Evolutionary conservation across 2,329 filamentous ascomycete genomes (phyloP), one percentile per base, ranked within the genome.

Genomic region (Cryphonectria radicalis): DNA sequence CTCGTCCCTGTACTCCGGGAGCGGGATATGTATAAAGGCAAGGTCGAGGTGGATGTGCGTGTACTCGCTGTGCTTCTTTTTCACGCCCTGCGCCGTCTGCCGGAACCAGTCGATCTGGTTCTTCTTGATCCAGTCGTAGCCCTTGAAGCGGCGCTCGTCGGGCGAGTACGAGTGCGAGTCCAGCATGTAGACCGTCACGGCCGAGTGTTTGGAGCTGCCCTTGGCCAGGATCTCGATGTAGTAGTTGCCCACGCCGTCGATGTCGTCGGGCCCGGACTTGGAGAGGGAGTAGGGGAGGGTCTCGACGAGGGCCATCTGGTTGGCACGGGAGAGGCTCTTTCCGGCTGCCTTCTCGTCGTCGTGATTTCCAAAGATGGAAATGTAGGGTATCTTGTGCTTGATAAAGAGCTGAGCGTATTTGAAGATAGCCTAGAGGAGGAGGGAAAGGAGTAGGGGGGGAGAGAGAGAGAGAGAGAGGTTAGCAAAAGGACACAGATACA

Each of bases 111-210:
- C 90, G 72, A 98, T 97, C 81, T 99, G 96, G 76, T 89, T 94
- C 62, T 91, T 91, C 83, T 98, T 98, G 78, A 99, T 84, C 96
- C 96, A 99, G 82, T 98, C 95, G 79, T 99, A 99, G 64, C 96
- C 96, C n/a, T 90, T 89, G 80, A 91, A 98, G 72, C 93, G 90
- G 70, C 90, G 89, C 81, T 98, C 94, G 78, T 99, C 93, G 0
- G 95, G 95, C 6, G 93, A 94, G 81, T 98, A 97, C 4, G 93
- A 88, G 80, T 99, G 96, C 0, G 95, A 95, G 81, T 99, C 96
- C 62, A 99, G 88, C 75, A 99, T 86, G 82, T 98, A 99, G n/a
- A 99, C 85, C 0, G 95, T 98, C 66, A 99, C 82, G 6, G 96
- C 96, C 1, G 94, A 97, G 81, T 98, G 95, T 72, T 93, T 90